Conservation (phyloP, 2,329 filamentous ascomycete genomes). For the Mycosphaerella arachidis region DNA sequence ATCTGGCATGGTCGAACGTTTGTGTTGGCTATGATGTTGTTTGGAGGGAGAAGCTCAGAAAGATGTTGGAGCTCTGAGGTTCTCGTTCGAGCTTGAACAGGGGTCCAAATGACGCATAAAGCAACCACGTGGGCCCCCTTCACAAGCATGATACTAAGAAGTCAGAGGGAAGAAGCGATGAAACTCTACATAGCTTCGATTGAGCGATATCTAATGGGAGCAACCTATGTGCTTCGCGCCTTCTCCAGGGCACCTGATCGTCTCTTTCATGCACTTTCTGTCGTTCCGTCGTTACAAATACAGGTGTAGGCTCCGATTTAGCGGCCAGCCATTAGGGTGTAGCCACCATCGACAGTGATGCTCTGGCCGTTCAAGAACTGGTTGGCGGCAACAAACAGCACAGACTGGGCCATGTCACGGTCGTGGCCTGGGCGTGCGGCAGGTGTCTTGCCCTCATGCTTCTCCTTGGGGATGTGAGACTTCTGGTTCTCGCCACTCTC, state of each 20-base stretch:
- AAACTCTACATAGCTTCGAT: not conserved
- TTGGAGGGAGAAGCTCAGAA: not conserved
- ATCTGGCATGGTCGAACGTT: not conserved
- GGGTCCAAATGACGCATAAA: not conserved
- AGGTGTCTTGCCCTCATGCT: constrained; percentile 48
- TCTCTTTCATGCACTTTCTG: not conserved
- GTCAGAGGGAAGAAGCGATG: not conserved
- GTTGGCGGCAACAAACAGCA: constrained; percentile 50
- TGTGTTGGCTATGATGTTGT: not conserved
- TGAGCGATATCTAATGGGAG: not conserved
- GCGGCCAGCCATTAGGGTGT: constrained; percentile 40
- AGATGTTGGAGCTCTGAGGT: not conserved
- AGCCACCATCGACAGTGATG: constrained; percentile 53
- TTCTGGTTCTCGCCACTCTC: constrained; percentile 52
- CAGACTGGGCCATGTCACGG: constrained; percentile 54
- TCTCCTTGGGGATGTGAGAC: constrained; percentile 50
- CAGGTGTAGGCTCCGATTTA: constrained; percentile 3
- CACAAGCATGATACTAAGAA: too few species aligned
- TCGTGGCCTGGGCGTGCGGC: constrained; percentile 53
- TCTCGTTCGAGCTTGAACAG: not conserved
- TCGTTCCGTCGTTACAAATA: constrained; percentile 1
- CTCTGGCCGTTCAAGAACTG: constrained; percentile 50
- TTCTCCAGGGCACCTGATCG: not conserved
- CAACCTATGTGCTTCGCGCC: not conserved
- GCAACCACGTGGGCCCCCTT: not conserved